Evolutionary conservation across 768 basidiomycete species (phyloP), one percentile per base, ranked within the genome.

Genomic region (Russula sp.): DNA sequence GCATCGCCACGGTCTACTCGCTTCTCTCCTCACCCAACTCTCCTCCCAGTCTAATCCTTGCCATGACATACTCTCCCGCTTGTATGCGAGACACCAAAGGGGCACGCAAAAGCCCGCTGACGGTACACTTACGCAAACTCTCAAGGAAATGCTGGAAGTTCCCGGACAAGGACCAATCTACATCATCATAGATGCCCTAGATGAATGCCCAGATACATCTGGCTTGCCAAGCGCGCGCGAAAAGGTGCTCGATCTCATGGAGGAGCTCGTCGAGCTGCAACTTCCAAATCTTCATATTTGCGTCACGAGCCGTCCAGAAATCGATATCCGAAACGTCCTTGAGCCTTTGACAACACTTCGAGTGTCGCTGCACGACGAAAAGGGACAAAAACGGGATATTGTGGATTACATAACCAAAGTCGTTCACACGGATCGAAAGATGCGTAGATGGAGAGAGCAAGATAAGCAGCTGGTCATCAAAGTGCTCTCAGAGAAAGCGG

Each of bases 101-200:
- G 59, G 59, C 31, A 22, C 13, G 6, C 27, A 9, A 18, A 14
- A 35, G 5, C 51, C 59, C 0, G n/a, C 50, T 7, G 32, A 20
- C 16, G 2, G 2, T 3, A 7, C 40, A 0, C 59, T 60, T 2
- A 45, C 51, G 1, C n/a, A 45, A 34, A 51, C 32, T 4, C 5
- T 60, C 0, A 44, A 50, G 1, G 55, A 56, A 1, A 57, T 62
- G 40, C 32, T 62, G 3, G 39, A 7, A 5, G 20, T 27, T 1
- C 32, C 20, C 11, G 49, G 7, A 4, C 55, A 48, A 5, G 32
- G 13, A 8, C 20, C 14, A 6, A 45, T 31, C 13, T 62, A 51
- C 35, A 34, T 62, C 0, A n/a, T 62, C 1, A n/a, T 62, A 6
- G 61, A 62, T 14, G 61, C 48, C 9, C 49, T 62, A 2, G 61